These are phyloP conservation scores for Colletotrichum musicola DNA, from an alignment of 2,329 filamentous ascomycete genomes.

Conservation along the genomic window DNA sequence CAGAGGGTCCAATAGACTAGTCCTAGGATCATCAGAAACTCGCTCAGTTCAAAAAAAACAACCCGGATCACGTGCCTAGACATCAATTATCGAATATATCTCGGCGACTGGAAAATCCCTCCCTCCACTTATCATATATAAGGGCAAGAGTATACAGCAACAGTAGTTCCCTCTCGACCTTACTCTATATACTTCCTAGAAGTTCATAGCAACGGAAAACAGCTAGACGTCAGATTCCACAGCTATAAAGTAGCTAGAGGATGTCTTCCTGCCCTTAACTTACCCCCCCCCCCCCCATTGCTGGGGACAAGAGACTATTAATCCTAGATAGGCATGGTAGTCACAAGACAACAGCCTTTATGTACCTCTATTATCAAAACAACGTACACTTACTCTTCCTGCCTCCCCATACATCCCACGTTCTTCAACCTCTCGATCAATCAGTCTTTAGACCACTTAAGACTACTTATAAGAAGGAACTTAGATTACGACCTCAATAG, in stretches of 20 bases:
- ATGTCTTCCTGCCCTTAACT: background rate
- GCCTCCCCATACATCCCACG: slow-evolving; percentile 43
- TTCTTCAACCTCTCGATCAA: background rate
- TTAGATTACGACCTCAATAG: background rate
- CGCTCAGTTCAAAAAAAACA: background rate
- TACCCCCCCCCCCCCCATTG: too few relatives aligned
- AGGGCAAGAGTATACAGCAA: slow-evolving; percentile 39
- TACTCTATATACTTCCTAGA: slow-evolving; percentile 31
- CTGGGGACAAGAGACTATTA: too few relatives aligned
- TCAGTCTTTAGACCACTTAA: background rate
- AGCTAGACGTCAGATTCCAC: slow-evolving; percentile 42
- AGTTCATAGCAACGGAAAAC: slow-evolving; percentile 40
- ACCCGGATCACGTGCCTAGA: too few relatives aligned
- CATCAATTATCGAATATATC: too few relatives aligned
- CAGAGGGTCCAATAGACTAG: background rate
- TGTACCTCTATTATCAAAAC: too few relatives aligned
- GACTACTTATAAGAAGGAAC: background rate
- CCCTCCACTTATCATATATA: slow-evolving; percentile 42
- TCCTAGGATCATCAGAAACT: background rate
- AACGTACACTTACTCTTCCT: slow-evolving; percentile 41
- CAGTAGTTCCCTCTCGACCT: slow-evolving; percentile 39
- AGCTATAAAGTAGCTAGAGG: slow-evolving; percentile 37
- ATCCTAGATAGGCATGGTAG: too few relatives aligned
- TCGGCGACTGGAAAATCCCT: slow-evolving; percentile 10
- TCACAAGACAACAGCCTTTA: background rate